Base-by-base conservation (phyloP, 768 basidiomycete species). In the Phlegmacium glaucopus region DNA sequence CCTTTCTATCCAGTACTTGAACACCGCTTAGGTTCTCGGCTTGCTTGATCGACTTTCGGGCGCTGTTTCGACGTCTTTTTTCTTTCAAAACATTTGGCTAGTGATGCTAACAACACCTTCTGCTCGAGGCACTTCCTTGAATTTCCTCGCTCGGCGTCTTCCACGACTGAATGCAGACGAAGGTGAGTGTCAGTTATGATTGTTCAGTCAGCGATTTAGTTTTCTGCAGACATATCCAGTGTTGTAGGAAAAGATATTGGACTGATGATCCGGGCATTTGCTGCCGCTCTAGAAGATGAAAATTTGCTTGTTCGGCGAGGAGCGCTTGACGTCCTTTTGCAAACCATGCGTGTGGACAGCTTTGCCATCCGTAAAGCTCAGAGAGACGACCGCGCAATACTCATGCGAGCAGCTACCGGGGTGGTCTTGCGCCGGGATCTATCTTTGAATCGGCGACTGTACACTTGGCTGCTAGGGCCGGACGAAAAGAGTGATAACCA, bases 31-130 rank as follows among this genome's bases (percentile, higher is more conserved):
- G 90, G 91, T 95, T 28, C 64, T 97, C 27, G 71, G 72, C 41
- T 66, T 99, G 12, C 73, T 98, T 45, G 90, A 94, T 63, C 77
- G 80, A 28, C 67, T 98, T 1, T 90, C 94, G 2, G 84, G 82
- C 38, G 85, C 90, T 0, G 87, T 97, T 13, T 85, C 90, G 3
- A 82, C 81, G 0, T 78, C 89, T 0, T 95, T 96, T 71, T 97
- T 97, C 73, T 80, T 95, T 60, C 94, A 97, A 65, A 97, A 94
- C 53, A 75, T 98, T 29, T 97, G 94, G 89, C 75, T 98, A 27
- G 79, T 90, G 40, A 89, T 98, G 80, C 74, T 97, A 45, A 96
- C 94, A 1, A 85, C 89, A 10, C 87, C 94, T 0, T 77, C 85
- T 17, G 85, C 88, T 13, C 83, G 96, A 35, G 87, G 89, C 25